phyloP scores from a whole-genome alignment of 2,329 filamentous ascomycete genomes.

The Camptophora hylomeconis region DNA sequence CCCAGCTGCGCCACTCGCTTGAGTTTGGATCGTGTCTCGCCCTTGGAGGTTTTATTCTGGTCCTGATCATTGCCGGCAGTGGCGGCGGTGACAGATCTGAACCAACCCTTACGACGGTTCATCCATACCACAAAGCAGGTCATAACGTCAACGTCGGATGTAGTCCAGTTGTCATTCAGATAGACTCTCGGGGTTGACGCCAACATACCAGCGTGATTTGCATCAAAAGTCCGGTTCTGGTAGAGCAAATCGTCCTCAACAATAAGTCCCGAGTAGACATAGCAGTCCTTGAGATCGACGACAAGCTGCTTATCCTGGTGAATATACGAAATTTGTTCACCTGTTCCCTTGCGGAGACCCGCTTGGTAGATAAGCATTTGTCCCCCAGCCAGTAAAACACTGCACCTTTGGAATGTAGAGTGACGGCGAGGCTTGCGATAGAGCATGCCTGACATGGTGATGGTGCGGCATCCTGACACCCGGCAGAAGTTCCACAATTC shows the following conservation, averaged over 20 bases:
- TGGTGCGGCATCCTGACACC: conserved; percentile 48
- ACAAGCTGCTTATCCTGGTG: conserved; percentile 48
- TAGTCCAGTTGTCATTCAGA: conserved; percentile 21
- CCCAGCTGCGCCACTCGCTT: conserved; percentile 49
- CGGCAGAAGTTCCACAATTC: conserved; percentile 56
- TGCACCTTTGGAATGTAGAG: conserved; percentile 46
- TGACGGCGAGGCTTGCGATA: conserved; percentile 53
- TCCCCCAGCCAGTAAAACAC: conserved; percentile 45
- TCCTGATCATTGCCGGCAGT: conserved; percentile 6
- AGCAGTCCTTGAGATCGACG: conserved; percentile 49
- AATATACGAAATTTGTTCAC: conserved; percentile 44
- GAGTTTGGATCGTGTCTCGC: conserved; percentile 25
- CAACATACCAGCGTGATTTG: conserved; percentile 13
- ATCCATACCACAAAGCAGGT: conserved; percentile 19
- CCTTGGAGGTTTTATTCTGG: background rate
- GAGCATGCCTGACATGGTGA: conserved; percentile 48
- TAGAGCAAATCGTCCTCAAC: conserved; percentile 47
- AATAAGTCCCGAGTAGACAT: conserved; percentile 51
- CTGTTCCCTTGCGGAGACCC: conserved; percentile 41
- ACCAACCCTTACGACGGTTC: conserved; percentile 15
- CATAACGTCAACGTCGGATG: conserved; percentile 18
- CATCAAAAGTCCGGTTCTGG: conserved; percentile 19
- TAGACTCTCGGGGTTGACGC: conserved; percentile 14
- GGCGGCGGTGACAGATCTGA: no score
- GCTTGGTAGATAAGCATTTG: conserved; percentile 51